Base-by-base conservation (phyloP, 1,139 yeast species). In the Pichia terricola region DNA sequence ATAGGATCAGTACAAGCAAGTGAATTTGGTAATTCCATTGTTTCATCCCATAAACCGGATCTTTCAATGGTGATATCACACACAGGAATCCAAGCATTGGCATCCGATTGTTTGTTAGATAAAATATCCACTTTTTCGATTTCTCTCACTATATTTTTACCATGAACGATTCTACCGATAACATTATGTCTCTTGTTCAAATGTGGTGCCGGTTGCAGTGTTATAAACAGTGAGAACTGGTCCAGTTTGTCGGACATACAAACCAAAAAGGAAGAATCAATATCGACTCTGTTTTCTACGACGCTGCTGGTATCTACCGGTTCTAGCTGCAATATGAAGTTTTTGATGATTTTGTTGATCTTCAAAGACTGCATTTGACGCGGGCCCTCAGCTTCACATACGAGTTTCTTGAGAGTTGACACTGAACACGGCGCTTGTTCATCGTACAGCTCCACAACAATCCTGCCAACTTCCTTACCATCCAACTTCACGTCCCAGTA, bases 181-280 rank as follows among this genome's bases (percentile, higher is more conserved):
- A 86, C 79, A 0, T 91, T 72, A 57, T 86, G 91, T 10, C 11
- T 34, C 53, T 81, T 81, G 38, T 73, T 77, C 43, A 88, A 65
- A 60, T 87, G 95, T 0, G 85, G 81, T 25, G 81, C 75, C 1
- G 87, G 73, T 43, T 69, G 72, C 0, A 89, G 80, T 4, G 86
- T 78, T 41, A 88, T 81, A 59, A 86, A 87, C 22, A 16, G 22
- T 16, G 22, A 16, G 56, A 88, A 87, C 58, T 85, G 95, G 5
- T 82, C 67, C 51, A 78, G 60, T 36, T 70, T 66, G 55, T 83
- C 84, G 3, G 94, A 94, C 87, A 84, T 79, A 37, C 91, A 82
- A 16, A 82, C 59, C 42, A 67, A 61, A 54, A 75, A 75, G 6
- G 80, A 70, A 1, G 63, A 62, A 41, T 71, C 76, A 10, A 76